These are phyloP conservation scores for Physcomitrellopsis africana DNA, from an alignment of 225 moss, liverwort and hornwort genomes.

Conservation along the genomic window DNA sequence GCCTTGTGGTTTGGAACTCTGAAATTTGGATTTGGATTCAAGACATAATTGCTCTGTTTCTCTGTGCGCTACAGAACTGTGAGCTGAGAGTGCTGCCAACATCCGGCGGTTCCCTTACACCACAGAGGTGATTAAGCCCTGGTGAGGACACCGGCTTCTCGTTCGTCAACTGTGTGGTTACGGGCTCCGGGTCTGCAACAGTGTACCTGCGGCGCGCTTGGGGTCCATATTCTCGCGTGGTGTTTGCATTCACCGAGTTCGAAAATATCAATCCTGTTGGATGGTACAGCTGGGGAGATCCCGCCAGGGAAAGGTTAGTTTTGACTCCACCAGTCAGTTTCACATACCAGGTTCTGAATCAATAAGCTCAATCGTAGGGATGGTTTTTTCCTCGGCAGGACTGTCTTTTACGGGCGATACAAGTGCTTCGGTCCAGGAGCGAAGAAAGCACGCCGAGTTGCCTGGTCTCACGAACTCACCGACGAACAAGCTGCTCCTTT, in stretches of 20 bases:
- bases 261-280: constrained; percentile 52
- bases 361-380: background rate
- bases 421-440: constrained; percentile 59
- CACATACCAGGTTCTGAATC: no score
- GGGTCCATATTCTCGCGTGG: constrained; percentile 72
- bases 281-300: constrained; percentile 61
- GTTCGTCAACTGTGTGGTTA: constrained; percentile 62
- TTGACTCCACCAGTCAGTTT: background rate
- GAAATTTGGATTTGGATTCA: background rate
- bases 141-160: constrained; percentile 63
- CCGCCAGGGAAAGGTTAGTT: constrained; percentile 52
- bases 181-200: constrained; percentile 48
- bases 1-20: background rate
- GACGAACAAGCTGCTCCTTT: constrained; percentile 56
- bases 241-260: constrained; percentile 58
- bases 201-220: constrained; percentile 75
- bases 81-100: constrained; percentile 54
- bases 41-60: background rate
- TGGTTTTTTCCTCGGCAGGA: constrained; percentile 32
- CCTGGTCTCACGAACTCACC: constrained; percentile 54
- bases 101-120: constrained; percentile 54
- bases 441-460: constrained; percentile 37
- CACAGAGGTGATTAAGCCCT: constrained; percentile 49
- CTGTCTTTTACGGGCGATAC: constrained; percentile 63
- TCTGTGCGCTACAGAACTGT: constrained; percentile 47